These are phyloP conservation scores for Neocallimastix lanati DNA, from an alignment of 192 early-diverging fungal genomes.

Conservation along the genomic window DNA sequence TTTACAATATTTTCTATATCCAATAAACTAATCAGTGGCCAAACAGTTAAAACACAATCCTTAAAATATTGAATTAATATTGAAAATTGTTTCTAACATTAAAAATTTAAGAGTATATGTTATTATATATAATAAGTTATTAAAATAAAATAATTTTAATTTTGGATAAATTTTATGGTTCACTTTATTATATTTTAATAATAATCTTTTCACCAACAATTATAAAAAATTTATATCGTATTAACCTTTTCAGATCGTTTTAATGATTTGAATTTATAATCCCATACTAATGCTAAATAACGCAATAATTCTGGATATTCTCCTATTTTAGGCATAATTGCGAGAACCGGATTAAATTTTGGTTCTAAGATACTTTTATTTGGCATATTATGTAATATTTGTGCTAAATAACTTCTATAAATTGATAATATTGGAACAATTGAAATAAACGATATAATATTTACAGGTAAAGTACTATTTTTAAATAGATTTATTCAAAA, in stretches of 20 bases:
- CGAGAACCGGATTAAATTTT: conserved; percentile 11
- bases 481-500: neutral
- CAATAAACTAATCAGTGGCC: conserved; percentile 9
- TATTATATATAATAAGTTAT: no score
- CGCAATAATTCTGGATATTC: conserved; percentile 18
- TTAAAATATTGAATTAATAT: conserved; percentile 4
- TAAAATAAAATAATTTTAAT: no score
- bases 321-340: conserved; percentile 15
- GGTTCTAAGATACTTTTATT: conserved; percentile 1
- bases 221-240: no score
- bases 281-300: conserved; percentile 17
- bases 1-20: neutral
- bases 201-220: no score
- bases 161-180: no score
- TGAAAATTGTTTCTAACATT: neutral
- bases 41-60: conserved; percentile 10
- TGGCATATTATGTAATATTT: conserved; percentile 8
- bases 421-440: conserved; percentile 15
- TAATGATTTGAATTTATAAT: conserved; percentile 8
- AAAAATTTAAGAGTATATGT: no score
- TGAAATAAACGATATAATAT: conserved; percentile 13
- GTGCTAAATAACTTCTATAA: conserved; percentile 21
- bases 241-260: conserved; percentile 8
- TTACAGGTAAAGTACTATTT: conserved; percentile 17
- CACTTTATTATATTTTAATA: no score